Base-by-base conservation (phyloP, 23 red algal genomes). In the Gracilariopsis chorda region DNA sequence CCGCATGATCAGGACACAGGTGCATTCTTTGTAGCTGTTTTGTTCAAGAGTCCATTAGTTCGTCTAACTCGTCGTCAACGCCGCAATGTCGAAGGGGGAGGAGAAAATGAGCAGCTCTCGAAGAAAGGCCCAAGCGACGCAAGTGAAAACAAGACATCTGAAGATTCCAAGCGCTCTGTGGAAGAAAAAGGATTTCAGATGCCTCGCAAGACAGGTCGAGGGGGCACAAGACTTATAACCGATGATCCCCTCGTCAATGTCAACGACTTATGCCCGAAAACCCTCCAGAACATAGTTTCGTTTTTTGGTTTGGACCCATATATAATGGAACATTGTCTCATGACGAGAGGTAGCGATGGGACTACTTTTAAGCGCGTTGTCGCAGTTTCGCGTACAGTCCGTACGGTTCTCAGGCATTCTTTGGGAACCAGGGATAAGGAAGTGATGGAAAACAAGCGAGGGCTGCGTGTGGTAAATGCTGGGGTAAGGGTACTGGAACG, bases 1-100 rank as follows among this genome's bases (percentile, higher is more conserved):
- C 96, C 96, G 35, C 96, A 98, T 77, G 96, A 98, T 86, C 87
- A 95, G 23, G 92, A 98, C 55, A 95, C 96, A 43, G 96, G 96
- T 11, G 96, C 80, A 17, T 98, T 98, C 61, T 98, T 98, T 56
- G 86, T 98, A 28, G 96, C 96, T 4, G 92, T 98, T 6, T 90
- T 98, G 42, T 12, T 70, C 30, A 95, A 95, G 77, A 60, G 48
- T 43, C 58, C 59, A 27, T 16, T 45, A 20, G 90, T 80, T 7
- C 58, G 65, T 20, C 46, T 82, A 45, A 25, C 72, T 56, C 48
- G 75, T 8, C 60, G 62, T 33, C 48, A 65, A 57, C 67, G 42
- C 4, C 36, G 75, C 2, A 40, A 49, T 77, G 89, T 61, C 34
- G 63, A 62, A 34, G 57, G 46, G 25, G 34, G 48, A 4, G 65